phyloP scores from a whole-genome alignment of 1,284 basidiomycete genomes.

The Athelia sp. region DNA sequence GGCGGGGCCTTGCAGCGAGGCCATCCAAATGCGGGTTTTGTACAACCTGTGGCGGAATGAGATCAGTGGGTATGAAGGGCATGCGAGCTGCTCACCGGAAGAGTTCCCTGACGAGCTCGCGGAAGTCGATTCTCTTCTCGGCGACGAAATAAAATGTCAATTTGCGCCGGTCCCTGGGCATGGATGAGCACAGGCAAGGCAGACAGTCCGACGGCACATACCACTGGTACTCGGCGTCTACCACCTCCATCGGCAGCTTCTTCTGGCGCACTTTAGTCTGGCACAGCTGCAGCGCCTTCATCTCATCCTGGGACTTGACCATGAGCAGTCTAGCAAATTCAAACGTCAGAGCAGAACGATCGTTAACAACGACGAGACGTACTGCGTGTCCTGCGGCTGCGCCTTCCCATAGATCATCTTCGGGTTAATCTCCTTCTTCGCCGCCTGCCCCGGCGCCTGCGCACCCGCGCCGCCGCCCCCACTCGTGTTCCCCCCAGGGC shows the following conservation, averaged over 20 bases:
- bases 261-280: conserved; percentile 88
- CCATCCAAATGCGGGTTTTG: conserved; percentile 78
- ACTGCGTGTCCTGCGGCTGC: conserved; percentile 81
- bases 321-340: conserved; percentile 61
- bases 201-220: conserved; percentile 30
- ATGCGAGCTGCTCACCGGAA: conserved; percentile 56
- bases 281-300: conserved; percentile 88
- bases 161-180: conserved; percentile 86
- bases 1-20: conserved; percentile 44
- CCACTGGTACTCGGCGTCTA: conserved; percentile 98
- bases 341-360: conserved; percentile 1
- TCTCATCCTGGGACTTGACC: conserved; percentile 85
- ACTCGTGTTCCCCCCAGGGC: conserved; percentile 36
- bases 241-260: conserved; percentile 97
- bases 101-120: conserved; percentile 89
- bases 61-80: neutral
- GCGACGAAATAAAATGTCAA: conserved; percentile 97
- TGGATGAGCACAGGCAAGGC: neutral
- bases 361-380: conserved; percentile 24
- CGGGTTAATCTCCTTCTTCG: conserved; percentile 88
- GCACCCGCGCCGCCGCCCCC: conserved; percentile 23
- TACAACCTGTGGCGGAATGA: conserved; percentile 44
- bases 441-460: conserved; percentile 19
- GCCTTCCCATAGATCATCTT: conserved; percentile 97
- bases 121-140: conserved; percentile 94